Evolutionary conservation across 1,284 basidiomycete species (phyloP).

Genomic region (Leccinum subfulvum): DNA sequence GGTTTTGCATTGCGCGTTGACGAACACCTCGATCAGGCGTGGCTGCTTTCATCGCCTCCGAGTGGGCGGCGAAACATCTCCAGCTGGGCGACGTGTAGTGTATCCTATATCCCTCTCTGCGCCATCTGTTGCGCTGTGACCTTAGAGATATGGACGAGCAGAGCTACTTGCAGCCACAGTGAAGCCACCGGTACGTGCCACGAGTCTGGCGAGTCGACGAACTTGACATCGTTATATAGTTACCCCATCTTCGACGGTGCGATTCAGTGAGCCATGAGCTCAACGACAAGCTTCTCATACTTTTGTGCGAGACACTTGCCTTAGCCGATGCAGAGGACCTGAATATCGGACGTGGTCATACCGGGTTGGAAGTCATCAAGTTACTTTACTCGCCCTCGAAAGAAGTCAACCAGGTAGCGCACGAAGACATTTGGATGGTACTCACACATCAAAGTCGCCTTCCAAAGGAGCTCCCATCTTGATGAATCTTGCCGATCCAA

Average conservation of each 20-base stretch:
- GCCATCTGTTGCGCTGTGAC: slow-evolving; percentile 85
- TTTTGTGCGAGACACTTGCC: no score
- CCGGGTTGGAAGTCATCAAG: no score
- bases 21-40: neutral
- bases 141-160: slow-evolving; percentile 76
- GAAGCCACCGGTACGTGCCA: slow-evolving; percentile 68
- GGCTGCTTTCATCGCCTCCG: no score
- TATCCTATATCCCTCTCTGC: slow-evolving; percentile 88
- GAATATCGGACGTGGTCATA: no score
- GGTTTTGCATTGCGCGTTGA: neutral
- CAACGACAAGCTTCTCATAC: no score
- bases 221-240: slow-evolving; percentile 32
- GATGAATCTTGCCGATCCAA: slow-evolving; percentile 95
- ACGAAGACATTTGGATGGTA: slow-evolving; percentile 68
- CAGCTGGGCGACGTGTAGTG: slow-evolving; percentile 39
- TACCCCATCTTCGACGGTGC: slow-evolving; percentile 84
- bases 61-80: neutral
- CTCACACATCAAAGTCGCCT: slow-evolving; percentile 88
- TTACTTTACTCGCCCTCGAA: no score
- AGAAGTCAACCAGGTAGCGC: no score
- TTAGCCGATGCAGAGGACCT: no score
- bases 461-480: slow-evolving; percentile 97
- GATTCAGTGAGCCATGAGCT: slow-evolving; percentile 80
- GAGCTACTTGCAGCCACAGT: slow-evolving; percentile 68
- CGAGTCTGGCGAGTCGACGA: slow-evolving; percentile 2